A percentile compares a stretch with the other conserved stretches of the same genome.
Evolutionary conservation across 805 yeast genomes (phyloP).

Genomic region (Kodamaea neixiangensis): DNA sequence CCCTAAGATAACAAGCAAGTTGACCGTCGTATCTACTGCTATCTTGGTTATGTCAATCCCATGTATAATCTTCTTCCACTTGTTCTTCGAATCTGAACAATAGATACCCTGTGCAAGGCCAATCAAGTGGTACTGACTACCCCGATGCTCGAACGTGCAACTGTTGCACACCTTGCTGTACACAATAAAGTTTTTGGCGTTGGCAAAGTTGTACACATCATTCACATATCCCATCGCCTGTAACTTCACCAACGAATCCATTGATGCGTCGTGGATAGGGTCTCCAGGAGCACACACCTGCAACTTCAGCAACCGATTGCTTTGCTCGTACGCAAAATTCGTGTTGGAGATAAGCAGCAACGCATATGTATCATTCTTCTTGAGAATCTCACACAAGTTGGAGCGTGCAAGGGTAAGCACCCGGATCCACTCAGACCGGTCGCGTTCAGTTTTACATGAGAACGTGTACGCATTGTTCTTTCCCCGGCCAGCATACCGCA

Average conservation of each 20-base stretch:
- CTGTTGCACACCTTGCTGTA: conserved; percentile 45
- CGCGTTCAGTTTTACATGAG: conserved; percentile 47
- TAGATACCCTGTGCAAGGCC: conserved; percentile 70
- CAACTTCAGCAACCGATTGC: conserved; percentile 49
- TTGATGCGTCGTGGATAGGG: conserved; percentile 42
- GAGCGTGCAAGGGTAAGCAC: conserved; percentile 50
- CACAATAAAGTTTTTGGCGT: conserved; percentile 25
- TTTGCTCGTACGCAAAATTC: conserved; percentile 64
- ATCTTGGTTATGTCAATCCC: conserved; percentile 56
- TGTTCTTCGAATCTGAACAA: conserved; percentile 44
- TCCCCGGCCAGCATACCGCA: conserved; percentile 57
- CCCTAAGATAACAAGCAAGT: conserved; percentile 58
- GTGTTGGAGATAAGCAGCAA: conserved; percentile 56
- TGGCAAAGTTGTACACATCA: conserved; percentile 26
- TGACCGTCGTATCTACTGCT: conserved; percentile 57
- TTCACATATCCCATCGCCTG: conserved; percentile 23
- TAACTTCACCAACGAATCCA: conserved; percentile 23
- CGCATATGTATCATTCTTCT: conserved; percentile 53
- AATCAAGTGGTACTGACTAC: conserved; percentile 48
- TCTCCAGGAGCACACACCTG: conserved; percentile 56
- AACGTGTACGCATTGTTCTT: conserved; percentile 56
- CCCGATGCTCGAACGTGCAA: conserved; percentile 46
- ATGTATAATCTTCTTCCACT: conserved; percentile 63
- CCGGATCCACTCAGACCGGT: conserved; percentile 59
- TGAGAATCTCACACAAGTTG: conserved; percentile 29